A percentile compares a stretch with the other conserved stretches of the same genome.
phyloP scores from a whole-genome alignment of 2,329 filamentous ascomycete genomes.

The Pseudogymnoascus pannorum region DNA sequence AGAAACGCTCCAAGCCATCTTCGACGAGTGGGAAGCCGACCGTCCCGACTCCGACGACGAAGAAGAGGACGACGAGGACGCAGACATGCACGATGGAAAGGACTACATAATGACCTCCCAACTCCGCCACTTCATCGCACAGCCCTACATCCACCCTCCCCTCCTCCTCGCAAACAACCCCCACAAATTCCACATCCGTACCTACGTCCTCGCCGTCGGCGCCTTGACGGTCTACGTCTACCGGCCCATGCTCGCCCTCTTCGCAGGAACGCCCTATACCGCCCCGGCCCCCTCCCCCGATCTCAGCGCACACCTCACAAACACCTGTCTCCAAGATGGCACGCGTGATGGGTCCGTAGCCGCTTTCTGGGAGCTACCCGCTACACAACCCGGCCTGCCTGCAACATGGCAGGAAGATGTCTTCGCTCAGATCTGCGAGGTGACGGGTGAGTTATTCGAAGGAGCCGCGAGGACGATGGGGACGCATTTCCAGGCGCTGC shows the following conservation, averaged over 20 bases:
- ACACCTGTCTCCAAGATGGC: constrained; percentile 77
- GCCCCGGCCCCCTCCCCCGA: constrained; percentile 47
- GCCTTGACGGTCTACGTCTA: constrained; percentile 79
- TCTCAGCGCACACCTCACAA: constrained; percentile 78
- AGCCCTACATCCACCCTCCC: constrained; percentile 88
- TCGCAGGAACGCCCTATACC: constrained; percentile 67
- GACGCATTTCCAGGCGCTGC: constrained; percentile 84
- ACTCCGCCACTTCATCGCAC: constrained; percentile 89
- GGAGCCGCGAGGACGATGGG: constrained; percentile 77
- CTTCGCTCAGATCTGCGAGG: constrained; percentile 64
- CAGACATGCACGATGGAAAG: constrained; percentile 30
- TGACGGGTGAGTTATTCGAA: constrained; percentile 75
- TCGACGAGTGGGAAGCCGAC: constrained; percentile 81
- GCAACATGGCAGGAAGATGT: constrained; percentile 49
- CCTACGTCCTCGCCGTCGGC: constrained; percentile 79
- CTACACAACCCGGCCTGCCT: constrained; percentile 24
- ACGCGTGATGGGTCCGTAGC: constrained; percentile 59
- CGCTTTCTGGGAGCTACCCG: constrained; percentile 62
- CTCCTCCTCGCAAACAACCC: constrained; percentile 59
- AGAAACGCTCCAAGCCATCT: constrained; percentile 76
- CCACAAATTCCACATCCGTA: constrained; percentile 90
- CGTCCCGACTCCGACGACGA: constrained; percentile 59
- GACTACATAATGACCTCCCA: constrained; percentile 74
- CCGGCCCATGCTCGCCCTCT: constrained; percentile 84
- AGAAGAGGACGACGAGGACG: constrained; percentile 41